Evolutionary conservation across 1,139 yeast species (phyloP), one percentile per base, ranked within the genome.

Genomic region (Candida gigantensis): DNA sequence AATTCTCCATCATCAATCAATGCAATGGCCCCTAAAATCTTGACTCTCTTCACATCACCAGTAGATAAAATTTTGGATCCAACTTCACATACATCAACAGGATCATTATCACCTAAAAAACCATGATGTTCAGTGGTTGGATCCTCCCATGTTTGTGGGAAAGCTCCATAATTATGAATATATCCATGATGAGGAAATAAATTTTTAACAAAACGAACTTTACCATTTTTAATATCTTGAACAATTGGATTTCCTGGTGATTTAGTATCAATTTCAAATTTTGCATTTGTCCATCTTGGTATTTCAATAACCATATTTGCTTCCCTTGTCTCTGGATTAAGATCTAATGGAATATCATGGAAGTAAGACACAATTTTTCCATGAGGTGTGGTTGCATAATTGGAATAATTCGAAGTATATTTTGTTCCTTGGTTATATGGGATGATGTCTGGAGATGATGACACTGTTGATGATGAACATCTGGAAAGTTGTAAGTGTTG

Each of bases 71-170:
- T 79, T 36, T 73, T 64, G 54, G 82, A 79, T 51, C 96, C 96
- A 43, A 88, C 86, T 63, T 88, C 96, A 58, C 94, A 83, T 26
- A 86, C 95, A 56, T 88, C 96, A 53, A 88, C 71, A 30, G 96
- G 96, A 69, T 88, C 96, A 60, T 86, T 83, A 62, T 88, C 96
- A 52, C 96, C 96, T 49, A 62, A 77, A 42, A 86, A 80, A 37
- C 90, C 79, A 47, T 77, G 84, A 63, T 82, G 80, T 41, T 68
- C 60, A 30, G 58, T 60, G 50, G 78, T 79, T 41, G 94, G 94
- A 55, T 88, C 95, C 65, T 88, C 96, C 96, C 96, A 88, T 21
- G 96, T 88, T 65, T 87, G 96, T 37, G 96, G 95, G 70, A 88
- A 79, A 20, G 96, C 95, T 53, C 96, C 96, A 57, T 88, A 88